phyloP scores from a whole-genome alignment of 768 basidiomycete genomes.

The Russula sp. region DNA sequence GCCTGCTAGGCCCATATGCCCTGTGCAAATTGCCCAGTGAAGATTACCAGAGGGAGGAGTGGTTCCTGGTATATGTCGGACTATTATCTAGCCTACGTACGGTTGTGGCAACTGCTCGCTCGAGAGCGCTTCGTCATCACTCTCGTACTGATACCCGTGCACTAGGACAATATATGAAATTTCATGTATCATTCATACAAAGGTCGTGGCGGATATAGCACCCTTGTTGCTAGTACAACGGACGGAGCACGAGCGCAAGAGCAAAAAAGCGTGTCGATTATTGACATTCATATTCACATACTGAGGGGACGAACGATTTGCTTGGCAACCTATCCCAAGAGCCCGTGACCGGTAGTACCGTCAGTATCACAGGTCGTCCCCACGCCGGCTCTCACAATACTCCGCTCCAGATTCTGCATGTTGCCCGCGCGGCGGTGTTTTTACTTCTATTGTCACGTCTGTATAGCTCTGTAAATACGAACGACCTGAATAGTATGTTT shows the following conservation, averaged over 20 bases:
- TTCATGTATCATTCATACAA: neutral
- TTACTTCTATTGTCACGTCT: neutral
- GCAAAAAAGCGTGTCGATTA: neutral
- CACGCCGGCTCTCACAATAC: neutral
- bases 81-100: neutral
- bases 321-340: neutral
- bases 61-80: neutral
- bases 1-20: neutral
- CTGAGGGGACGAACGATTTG: neutral
- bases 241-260: neutral
- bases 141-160: neutral
- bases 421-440: neutral
- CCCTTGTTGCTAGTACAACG: constrained; percentile 5
- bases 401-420: neutral
- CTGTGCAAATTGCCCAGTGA: neutral
- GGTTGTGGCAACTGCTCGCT: neutral
- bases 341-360: neutral
- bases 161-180: neutral
- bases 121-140: neutral
- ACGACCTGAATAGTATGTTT: neutral
- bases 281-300: neutral
- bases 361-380: neutral
- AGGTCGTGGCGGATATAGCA: neutral
- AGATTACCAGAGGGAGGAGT: neutral
- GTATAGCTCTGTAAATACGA: neutral